These are phyloP conservation scores for Trichophyton verrucosum DNA, from an alignment of 2,329 filamentous ascomycete species.

Conservation along the genomic window DNA sequence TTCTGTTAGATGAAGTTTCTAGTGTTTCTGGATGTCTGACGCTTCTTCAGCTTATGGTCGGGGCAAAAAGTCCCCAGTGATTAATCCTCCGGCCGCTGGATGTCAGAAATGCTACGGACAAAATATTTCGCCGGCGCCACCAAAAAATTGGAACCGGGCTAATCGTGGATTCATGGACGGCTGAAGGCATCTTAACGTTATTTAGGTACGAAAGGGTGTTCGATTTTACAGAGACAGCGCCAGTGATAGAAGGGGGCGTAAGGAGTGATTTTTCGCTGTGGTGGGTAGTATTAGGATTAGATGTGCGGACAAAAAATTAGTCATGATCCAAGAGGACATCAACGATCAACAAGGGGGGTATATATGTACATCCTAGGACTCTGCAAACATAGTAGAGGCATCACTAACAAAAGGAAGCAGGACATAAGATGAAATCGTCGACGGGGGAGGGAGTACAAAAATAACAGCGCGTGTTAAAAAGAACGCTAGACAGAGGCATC, in stretches of 20 bases:
- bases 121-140: neutral
- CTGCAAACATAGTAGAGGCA: slow-evolving; percentile 1
- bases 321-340: neutral
- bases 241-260: neutral
- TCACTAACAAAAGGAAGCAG: neutral
- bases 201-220: neutral
- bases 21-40: neutral
- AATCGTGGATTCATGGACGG: neutral
- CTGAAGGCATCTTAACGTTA: neutral
- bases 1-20: neutral
- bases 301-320: neutral
- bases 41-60: neutral
- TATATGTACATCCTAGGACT: slow-evolving; percentile 4
- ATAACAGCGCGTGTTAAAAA: neutral
- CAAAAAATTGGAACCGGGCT: neutral
- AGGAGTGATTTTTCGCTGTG: neutral
- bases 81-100: neutral
- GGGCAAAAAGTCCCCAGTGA: neutral
- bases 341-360: neutral
- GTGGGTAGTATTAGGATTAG: neutral
- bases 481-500: slow-evolving; percentile 1
- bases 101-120: neutral
- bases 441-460: too few species aligned
- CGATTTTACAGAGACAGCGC: neutral
- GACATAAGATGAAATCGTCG: neutral